Evolutionary conservation across 768 basidiomycete species (phyloP), one percentile per base, ranked within the genome.

Genomic region (Lactifluus pinguis): DNA sequence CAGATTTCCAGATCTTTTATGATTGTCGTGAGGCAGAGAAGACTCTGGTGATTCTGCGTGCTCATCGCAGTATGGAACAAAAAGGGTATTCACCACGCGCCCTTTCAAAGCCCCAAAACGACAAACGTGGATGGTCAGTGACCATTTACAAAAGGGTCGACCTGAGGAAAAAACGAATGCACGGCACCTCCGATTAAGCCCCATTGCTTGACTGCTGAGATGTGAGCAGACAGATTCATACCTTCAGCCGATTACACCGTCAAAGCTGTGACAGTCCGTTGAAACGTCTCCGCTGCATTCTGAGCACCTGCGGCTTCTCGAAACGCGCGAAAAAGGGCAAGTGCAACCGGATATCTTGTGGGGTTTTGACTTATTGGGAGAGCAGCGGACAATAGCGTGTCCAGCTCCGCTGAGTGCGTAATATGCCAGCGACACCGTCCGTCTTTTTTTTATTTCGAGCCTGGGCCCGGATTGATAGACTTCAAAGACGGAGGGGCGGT

Each of bases 231-330:
- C 29, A 38, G 41, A 44, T 51, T 51, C 57, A 44, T 58, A 30
- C 49, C 49, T 58, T 44, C 48, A 15, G 39, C 49, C 56, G 56
- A 30, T 57, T 57, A 41, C 48, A 48, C 53, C 44, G 41, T 54
- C 53, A 49, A 49, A 14, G 21, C 30, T 57, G 41, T 15, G 29
- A 57, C 38, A 57, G 14, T 25, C 44, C 57, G 51, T 47, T 51
- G 44, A 36, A 48, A 56, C 38, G 17, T 57, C n/a, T n/a, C 56
- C 48, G 47, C 7, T 39, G 36, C 55, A 8, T 39, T 29, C 45
- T 47, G 29, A 19, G 34, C n/a, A n/a, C 45, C 36, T 21, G 36
- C 44, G 55, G 55, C 48, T 51, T 53, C 58, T 38, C 44, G 51
- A 47, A 25, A 52, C 25, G 25, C 25, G 15, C 44, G 36, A 25